Evolutionary conservation across 75 land plant genomes (phyloP).

Genomic region (Chamaecyparis obtusa): DNA sequence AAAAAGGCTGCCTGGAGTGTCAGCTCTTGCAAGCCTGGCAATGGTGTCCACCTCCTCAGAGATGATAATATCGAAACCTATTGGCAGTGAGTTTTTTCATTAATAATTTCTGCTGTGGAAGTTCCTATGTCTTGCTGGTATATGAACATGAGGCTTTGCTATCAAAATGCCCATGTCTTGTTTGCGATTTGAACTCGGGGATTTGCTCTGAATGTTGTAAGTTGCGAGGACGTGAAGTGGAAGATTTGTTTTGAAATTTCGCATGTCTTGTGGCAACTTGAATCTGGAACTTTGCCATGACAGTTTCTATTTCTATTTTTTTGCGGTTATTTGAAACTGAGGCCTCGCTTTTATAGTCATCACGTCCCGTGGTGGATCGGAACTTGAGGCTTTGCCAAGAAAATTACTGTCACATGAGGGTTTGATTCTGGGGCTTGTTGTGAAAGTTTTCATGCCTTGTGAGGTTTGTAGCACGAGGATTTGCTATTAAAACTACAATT

Average conservation of each 20-base stretch:
- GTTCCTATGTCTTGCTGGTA: neutral
- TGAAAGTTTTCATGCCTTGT: too few species aligned
- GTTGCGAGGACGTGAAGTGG: neutral
- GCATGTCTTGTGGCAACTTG: neutral
- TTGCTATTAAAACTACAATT: too few species aligned
- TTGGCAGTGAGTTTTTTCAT: conserved; percentile 70
- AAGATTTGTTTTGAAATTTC: neutral
- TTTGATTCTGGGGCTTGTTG: too few species aligned
- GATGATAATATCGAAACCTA: conserved; percentile 84
- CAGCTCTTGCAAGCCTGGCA: conserved; percentile 95
- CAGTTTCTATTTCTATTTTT: neutral
- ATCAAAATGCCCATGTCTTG: too few species aligned
- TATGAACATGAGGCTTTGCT: neutral
- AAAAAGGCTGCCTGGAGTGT: conserved; percentile 99
- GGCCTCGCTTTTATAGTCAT: neutral
- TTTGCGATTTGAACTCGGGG: too few species aligned
- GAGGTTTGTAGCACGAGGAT: too few species aligned
- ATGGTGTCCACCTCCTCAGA: conserved; percentile 85
- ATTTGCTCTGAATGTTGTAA: too few species aligned
- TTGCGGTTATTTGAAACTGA: neutral
- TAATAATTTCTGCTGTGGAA: neutral
- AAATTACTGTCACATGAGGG: too few species aligned
- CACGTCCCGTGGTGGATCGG: too few species aligned
- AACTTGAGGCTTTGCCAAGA: too few species aligned
- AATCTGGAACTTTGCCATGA: neutral